Conservation (phyloP, 2,329 filamentous ascomycete genomes). For the Bertia moriformis region DNA sequence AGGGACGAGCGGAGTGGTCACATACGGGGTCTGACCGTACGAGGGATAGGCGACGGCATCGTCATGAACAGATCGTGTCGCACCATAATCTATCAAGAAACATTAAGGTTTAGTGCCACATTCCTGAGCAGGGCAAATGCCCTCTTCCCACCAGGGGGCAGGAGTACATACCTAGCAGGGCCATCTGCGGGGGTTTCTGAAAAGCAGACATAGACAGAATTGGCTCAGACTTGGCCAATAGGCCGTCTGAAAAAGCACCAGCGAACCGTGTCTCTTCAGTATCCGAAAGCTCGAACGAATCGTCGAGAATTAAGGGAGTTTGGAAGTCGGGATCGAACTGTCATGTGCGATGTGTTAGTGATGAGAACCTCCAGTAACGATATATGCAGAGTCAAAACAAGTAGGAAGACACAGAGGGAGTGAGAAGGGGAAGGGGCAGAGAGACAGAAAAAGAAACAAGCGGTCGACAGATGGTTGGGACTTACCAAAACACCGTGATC, state of each 20-base stretch:
- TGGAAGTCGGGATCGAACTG: slow-evolving; percentile 1
- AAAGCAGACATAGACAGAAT: not conserved
- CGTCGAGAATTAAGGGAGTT: not conserved
- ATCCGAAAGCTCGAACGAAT: slow-evolving; percentile 1
- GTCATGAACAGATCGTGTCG: not conserved
- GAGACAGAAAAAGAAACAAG: not conserved
- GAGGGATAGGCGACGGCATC: not conserved
- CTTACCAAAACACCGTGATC: slow-evolving; percentile 26
- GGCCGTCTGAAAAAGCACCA: slow-evolving; percentile 1
- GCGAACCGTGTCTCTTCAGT: not conserved
- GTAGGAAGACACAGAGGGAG: too few species aligned
- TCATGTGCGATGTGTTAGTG: not conserved
- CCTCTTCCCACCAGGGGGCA: not conserved
- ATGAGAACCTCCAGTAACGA: not conserved
- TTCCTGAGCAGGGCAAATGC: not conserved
- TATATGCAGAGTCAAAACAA: too few species aligned
- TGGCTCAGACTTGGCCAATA: slow-evolving; percentile 1
- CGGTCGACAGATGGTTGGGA: slow-evolving; percentile 7
- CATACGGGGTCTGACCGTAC: not conserved
- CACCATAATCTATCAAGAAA: not conserved
- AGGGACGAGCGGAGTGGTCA: not conserved
- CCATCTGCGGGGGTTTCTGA: not conserved
- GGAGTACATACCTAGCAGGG: not conserved
- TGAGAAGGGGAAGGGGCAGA: not conserved
- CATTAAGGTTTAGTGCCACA: too few species aligned